Evolutionary conservation across 2,329 filamentous ascomycete species (phyloP).

Genomic region (Colletotrichum echinochloae): DNA sequence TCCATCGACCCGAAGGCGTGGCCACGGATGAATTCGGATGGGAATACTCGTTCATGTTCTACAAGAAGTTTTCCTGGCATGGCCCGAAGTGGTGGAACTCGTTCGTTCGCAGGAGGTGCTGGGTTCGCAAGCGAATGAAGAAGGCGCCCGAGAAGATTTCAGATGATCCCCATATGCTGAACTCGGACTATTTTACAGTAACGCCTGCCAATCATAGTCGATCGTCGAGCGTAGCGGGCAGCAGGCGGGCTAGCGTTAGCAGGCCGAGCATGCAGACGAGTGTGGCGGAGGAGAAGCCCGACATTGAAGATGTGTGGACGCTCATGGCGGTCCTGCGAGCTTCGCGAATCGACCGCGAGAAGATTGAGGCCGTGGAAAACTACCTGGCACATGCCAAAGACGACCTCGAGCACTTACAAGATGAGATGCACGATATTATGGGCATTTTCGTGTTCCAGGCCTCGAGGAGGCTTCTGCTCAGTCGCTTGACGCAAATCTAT

Average conservation of each 20-base stretch:
- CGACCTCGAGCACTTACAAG: constrained; percentile 80
- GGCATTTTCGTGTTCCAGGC: constrained; percentile 88
- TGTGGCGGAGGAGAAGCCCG: constrained; percentile 42
- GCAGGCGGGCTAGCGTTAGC: constrained; percentile 51
- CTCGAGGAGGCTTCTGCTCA: constrained; percentile 81
- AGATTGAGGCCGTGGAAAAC: constrained; percentile 83
- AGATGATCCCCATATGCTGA: constrained; percentile 74
- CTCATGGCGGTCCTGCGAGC: constrained; percentile 76
- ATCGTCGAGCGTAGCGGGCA: constrained; percentile 42
- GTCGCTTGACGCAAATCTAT: constrained; percentile 74
- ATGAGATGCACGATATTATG: constrained; percentile 88
- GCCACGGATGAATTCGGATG: constrained; percentile 85
- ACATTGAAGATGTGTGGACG: constrained; percentile 72
- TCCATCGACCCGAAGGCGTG: constrained; percentile 80
- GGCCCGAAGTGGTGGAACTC: constrained; percentile 92
- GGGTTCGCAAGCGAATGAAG: constrained; percentile 85
- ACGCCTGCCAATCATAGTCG: constrained; percentile 60
- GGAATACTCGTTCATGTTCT: constrained; percentile 95
- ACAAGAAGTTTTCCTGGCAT: constrained; percentile 83
- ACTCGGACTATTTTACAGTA: constrained; percentile 84
- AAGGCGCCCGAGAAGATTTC: constrained; percentile 59
- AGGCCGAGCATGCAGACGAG: constrained; percentile 52
- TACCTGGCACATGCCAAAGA: constrained; percentile 83
- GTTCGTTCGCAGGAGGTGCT: constrained; percentile 89
- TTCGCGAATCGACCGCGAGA: constrained; percentile 89